Base-by-base conservation (phyloP, 108 stramenopile species). In the Pseudonitzschia multistriata region DNA sequence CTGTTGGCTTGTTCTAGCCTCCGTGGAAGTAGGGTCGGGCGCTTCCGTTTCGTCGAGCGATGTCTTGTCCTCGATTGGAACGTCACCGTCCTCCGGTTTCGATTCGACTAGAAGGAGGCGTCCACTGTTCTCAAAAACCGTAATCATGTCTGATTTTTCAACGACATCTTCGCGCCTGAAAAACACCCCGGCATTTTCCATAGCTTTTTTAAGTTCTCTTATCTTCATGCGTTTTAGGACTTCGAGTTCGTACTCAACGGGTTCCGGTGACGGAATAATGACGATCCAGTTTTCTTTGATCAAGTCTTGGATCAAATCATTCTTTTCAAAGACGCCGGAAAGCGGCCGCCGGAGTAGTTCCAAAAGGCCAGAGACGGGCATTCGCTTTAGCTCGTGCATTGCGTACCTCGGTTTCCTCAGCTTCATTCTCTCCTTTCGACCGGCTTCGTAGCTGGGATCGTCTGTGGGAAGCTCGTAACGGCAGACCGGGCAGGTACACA, bases 401-500 rank as follows among this genome's bases (percentile, higher is more conserved):
- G 84, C 87, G 59, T 72, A 91, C 49, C 88, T 77, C 11, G 84
- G 87, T 56, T 83, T 67, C 21, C 94, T 81, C 48, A 67, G 48
- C 47, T 73, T 62, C 91, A 91, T 92, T 11, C 91, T 66, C 49
- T 87, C 73, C 28, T 62, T 28, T n/a, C 94, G 81, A 24, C 83
- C 85, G 30, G 42, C 60, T 73, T 95, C 91, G 79, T 85, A 95
- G 33, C 27, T 25, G 1, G 78, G 72, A 80, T 89, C 71, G 52
- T 95, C 90, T 15, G 91, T 91, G 28, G 79, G 74, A 7, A 90
- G 68, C 73, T 95, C 94, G 66, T 84, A 88, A 0, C 71, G 52
- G 33, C 78, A 79, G 0, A 79, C 53, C 11, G 93, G 93, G 57
- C 93, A 94, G 10, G 91, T 89, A 72, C 90, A 91, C 11, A 62